phyloP scores from a whole-genome alignment of 1,284 basidiomycete species.

The Microbotryum intermedium region DNA sequence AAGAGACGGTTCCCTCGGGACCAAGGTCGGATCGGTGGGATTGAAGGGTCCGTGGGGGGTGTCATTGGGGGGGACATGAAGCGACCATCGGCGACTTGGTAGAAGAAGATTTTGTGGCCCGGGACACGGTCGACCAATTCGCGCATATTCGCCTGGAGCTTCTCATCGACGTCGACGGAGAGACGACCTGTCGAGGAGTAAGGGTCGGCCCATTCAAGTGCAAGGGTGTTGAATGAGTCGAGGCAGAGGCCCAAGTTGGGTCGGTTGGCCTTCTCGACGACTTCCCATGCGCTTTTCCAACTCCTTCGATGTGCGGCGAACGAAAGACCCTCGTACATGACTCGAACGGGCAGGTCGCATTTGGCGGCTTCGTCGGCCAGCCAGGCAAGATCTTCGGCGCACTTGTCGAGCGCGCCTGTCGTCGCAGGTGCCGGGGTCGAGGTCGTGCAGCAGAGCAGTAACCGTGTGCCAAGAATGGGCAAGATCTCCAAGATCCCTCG shows the following conservation, averaged over 20 bases:
- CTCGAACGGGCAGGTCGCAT: slow-evolving; percentile 25
- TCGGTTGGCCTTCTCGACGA: slow-evolving; percentile 34
- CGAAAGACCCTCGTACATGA: slow-evolving; percentile 29
- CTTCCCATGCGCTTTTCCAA: slow-evolving; percentile 39
- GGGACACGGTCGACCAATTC: slow-evolving; percentile 28
- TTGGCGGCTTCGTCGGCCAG: slow-evolving; percentile 31
- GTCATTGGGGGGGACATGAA: slow-evolving; percentile 30
- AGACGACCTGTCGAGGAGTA: slow-evolving; percentile 26
- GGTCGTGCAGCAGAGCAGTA: slow-evolving; percentile 30
- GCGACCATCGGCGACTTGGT: slow-evolving; percentile 40
- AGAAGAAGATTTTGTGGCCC: slow-evolving; percentile 37
- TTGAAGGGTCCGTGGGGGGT: slow-evolving; percentile 34
- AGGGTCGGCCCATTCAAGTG: slow-evolving; percentile 37
- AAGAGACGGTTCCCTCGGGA: slow-evolving; percentile 38
- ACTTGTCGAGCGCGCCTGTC: slow-evolving; percentile 29
- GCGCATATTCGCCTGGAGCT: slow-evolving; percentile 21
- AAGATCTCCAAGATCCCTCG: slow-evolving; percentile 29
- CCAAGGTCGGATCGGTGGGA: slow-evolving; percentile 39
- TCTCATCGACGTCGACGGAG: slow-evolving; percentile 30
- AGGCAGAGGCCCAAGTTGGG: slow-evolving; percentile 40
- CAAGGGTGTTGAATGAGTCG: slow-evolving; percentile 42
- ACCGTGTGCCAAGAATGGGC: slow-evolving; percentile 24
- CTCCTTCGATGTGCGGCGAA: slow-evolving; percentile 33
- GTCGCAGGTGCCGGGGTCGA: slow-evolving; percentile 26
- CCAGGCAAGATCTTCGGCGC: slow-evolving; percentile 34